phyloP scores from a whole-genome alignment of 2,329 filamentous ascomycete species.

The Lachnellula occidentalis region DNA sequence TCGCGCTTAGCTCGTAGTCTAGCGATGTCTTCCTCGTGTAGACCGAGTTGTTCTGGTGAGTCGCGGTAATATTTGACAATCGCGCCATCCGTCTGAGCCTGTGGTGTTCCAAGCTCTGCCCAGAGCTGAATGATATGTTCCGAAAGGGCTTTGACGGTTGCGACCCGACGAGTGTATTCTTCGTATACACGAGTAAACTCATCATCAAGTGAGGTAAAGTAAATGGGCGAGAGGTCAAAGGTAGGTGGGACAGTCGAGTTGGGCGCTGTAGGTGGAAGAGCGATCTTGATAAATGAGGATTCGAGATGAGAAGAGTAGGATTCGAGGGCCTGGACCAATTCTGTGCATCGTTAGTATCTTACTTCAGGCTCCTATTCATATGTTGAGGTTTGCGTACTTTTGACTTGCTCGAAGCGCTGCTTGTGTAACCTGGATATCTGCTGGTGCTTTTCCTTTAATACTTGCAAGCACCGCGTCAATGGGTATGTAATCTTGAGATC shows the following conservation, averaged over 20 bases:
- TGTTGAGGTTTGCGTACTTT: conserved; percentile 58
- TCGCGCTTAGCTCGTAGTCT: conserved; percentile 71
- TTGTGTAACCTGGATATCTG: conserved; percentile 77
- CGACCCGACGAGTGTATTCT: conserved; percentile 82
- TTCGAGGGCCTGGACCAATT: conserved; percentile 87
- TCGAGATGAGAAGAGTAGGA: conserved; percentile 97
- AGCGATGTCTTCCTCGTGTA: conserved; percentile 80
- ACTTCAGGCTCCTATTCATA: neutral
- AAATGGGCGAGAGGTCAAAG: conserved; percentile 89
- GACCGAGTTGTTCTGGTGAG: conserved; percentile 84
- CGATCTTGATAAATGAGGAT: conserved; percentile 76
- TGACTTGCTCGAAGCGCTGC: conserved; percentile 92
- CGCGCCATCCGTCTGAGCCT: conserved; percentile 80
- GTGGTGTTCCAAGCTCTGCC: conserved; percentile 91
- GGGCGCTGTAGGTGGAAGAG: conserved; percentile 74
- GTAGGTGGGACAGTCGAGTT: conserved; percentile 71
- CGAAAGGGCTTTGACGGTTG: conserved; percentile 65
- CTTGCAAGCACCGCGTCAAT: conserved; percentile 70
- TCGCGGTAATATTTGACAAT: conserved; percentile 90
- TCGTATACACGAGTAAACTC: conserved; percentile 96
- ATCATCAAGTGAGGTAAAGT: conserved; percentile 77
- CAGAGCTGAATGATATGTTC: conserved; percentile 91
- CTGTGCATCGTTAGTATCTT: conserved; percentile 40
- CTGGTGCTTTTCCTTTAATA: conserved; percentile 78
- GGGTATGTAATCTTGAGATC: conserved; percentile 77